Base-by-base conservation (phyloP, 306 rosid genomes). In the Glycine soja region DNA sequence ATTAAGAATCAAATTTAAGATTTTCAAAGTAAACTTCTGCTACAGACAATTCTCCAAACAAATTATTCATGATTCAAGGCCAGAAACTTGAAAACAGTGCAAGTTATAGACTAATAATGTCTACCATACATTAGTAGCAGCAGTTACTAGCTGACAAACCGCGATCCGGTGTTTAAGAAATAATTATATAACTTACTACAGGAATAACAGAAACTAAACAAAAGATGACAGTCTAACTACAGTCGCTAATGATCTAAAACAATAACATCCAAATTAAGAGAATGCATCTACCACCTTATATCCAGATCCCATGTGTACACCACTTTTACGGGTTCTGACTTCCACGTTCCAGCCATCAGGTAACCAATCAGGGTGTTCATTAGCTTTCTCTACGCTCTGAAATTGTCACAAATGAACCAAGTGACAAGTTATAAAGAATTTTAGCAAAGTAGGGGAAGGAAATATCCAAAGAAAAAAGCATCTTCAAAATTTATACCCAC, bases 291-390 rank as follows among this genome's bases (percentile, higher is more conserved):
- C 53, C 83, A 95, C 98, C 95, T 92, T 95, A 84, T 95, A 95
- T 54, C 66, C 81, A 64, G 82, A 72, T 88, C 98, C 98, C 84
- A 15, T 79, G 7, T 56, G 34, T 30, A 69, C 3, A 68, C 98
- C 98, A 89, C 95, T 89, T 76, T 91, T 83, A 59, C 98, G 91
- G 16, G 81, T 89, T 88, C 81, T 90, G 78, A 89, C 24, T 81
- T 85, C 92, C 68, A 95, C 65, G 57, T 81, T 85, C 98, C 98
- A 95, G 73, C 90, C 95, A 11, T 86, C 85, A 72, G 98, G 98
- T 82, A 95, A 92, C 98, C 98, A 95, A 64, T 88, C 88, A 24
- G 97, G 97, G 77, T 8, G 86, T 77, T 87, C 91, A 34, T 82
- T 81, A 75, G 76, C 64, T 70, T 80, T 84, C 45, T 45, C 91